Evolutionary conservation across 768 basidiomycete species (phyloP).

Genomic region (Phylloporus sp.): DNA sequence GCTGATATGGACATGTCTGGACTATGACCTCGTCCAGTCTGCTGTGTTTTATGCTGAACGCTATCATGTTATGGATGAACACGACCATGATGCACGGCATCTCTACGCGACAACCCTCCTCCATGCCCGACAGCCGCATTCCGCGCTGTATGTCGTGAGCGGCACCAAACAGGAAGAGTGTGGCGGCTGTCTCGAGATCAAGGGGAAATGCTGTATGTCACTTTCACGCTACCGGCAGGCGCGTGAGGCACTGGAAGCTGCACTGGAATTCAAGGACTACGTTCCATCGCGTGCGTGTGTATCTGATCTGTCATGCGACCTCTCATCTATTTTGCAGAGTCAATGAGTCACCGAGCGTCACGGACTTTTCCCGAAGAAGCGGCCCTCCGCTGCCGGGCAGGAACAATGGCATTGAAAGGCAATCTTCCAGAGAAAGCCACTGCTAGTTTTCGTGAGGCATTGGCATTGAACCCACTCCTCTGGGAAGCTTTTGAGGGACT

Average conservation of each 20-base stretch:
- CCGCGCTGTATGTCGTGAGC: conserved; percentile 69
- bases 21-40: conserved; percentile 71
- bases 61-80: conserved; percentile 66
- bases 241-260: conserved; percentile 63
- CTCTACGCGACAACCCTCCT: conserved; percentile 79
- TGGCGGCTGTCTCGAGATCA: conserved; percentile 74
- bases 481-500: conserved; percentile 94
- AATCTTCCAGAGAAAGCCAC: conserved; percentile 75
- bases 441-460: conserved; percentile 64
- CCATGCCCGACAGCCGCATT: conserved; percentile 65
- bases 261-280: conserved; percentile 50
- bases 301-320: conserved; percentile 1
- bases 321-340: conserved; percentile 39
- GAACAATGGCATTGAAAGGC: conserved; percentile 71
- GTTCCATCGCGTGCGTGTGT: conserved; percentile 53
- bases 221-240: conserved; percentile 78
- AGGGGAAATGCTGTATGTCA: conserved; percentile 67
- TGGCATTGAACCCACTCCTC: conserved; percentile 70
- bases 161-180: conserved; percentile 58
- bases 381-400: conserved; percentile 71
- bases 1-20: conserved; percentile 81
- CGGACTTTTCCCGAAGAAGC: conserved; percentile 68
- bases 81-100: conserved; percentile 78
- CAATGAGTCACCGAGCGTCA: conserved; percentile 50
- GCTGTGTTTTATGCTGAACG: conserved; percentile 90